phyloP scores from a whole-genome alignment of 768 basidiomycete genomes.

The Auriscalpium microsporum region DNA sequence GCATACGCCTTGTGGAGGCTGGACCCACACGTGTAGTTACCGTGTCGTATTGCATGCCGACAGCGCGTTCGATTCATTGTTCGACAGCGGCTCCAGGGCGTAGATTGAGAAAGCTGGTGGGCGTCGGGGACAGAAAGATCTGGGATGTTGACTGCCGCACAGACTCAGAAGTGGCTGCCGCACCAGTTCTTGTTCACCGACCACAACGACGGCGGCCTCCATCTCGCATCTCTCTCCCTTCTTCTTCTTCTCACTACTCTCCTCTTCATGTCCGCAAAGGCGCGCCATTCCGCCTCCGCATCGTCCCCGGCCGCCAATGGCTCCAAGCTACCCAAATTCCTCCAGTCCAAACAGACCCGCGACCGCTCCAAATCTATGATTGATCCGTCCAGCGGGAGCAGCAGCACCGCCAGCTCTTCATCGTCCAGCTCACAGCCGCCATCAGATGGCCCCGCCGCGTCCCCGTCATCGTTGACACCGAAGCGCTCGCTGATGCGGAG shows the following conservation, averaged over 20 bases:
- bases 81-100: too few species aligned
- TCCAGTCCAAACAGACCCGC: constrained; percentile 49
- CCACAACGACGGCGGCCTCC: constrained; percentile 4
- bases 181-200: neutral
- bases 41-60: too few species aligned
- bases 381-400: constrained; percentile 29
- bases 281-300: constrained; percentile 35
- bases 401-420: constrained; percentile 34
- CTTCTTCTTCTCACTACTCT: neutral
- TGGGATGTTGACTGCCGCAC: too few species aligned
- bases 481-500: constrained; percentile 12
- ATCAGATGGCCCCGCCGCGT: constrained; percentile 11
- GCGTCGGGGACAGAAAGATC: too few species aligned
- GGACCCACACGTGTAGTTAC: too few species aligned
- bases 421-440: constrained; percentile 30
- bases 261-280: constrained; percentile 35
- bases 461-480: constrained; percentile 8
- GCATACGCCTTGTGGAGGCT: too few species aligned
- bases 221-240: neutral
- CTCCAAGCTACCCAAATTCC: constrained; percentile 59
- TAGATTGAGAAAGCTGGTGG: too few species aligned
- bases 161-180: neutral
- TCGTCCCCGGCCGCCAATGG: constrained; percentile 32
- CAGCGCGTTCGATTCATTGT: too few species aligned
- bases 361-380: constrained; percentile 52